phyloP scores from a whole-genome alignment of 306 rosid genomes.

The Astragalus glycyphyllos region DNA sequence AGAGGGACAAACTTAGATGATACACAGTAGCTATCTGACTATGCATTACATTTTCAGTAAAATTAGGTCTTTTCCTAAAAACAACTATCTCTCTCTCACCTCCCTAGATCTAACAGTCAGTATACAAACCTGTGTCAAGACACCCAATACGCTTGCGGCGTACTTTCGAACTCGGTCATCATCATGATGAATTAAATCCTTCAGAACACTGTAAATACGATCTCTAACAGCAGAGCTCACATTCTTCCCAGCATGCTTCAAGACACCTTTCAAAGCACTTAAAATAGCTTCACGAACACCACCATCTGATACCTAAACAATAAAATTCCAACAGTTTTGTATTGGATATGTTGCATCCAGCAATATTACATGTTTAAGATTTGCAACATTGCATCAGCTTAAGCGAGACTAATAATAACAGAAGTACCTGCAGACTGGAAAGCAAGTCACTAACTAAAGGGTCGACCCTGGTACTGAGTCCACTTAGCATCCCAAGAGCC shows the following conservation, averaged over 20 bases:
- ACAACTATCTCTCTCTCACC: not conserved
- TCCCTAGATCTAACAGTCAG: not conserved
- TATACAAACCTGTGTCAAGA: slow-evolving; percentile 73
- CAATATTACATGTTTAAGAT: slow-evolving; percentile 29
- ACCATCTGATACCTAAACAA: slow-evolving; percentile 74
- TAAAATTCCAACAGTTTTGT: slow-evolving; percentile 48
- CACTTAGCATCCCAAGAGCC: slow-evolving; percentile 97
- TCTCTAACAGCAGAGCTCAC: slow-evolving; percentile 65
- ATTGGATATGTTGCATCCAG: slow-evolving; percentile 35
- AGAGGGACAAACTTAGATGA: not conserved
- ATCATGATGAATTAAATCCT: slow-evolving; percentile 76
- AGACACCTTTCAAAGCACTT: slow-evolving; percentile 88
- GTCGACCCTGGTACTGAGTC: slow-evolving; percentile 91
- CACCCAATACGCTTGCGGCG: slow-evolving; percentile 86
- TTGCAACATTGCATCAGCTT: slow-evolving; percentile 30
- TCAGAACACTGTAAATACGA: slow-evolving; percentile 68
- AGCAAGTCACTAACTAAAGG: slow-evolving; percentile 89
- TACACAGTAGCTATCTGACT: not conserved
- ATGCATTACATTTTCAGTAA: not conserved
- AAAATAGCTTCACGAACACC: slow-evolving; percentile 89
- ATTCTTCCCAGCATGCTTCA: slow-evolving; percentile 88
- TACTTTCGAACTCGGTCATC: slow-evolving; percentile 85
- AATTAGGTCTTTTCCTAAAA: not conserved
- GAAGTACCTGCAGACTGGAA: slow-evolving; percentile 83
- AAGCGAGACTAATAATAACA: not conserved